Percentiles rank a stretch among this genome's conserved stretches.
Evolutionary conservation across 495 filamentous ascomycete species (phyloP).

Genomic region (Aspergillus steynii): DNA sequence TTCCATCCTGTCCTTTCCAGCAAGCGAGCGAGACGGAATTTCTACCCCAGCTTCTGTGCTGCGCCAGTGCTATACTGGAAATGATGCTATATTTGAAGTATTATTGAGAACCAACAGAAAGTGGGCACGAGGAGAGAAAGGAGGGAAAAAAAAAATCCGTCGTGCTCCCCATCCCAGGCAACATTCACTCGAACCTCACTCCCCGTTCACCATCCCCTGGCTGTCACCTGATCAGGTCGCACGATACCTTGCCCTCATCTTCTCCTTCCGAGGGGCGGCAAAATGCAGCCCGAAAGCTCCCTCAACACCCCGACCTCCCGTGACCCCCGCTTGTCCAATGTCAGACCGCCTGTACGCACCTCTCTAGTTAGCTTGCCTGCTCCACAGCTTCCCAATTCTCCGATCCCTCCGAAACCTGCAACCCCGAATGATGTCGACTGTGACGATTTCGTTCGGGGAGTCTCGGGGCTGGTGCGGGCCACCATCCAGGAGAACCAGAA

Average conservation of each 20-base stretch:
- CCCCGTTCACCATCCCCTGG: neutral
- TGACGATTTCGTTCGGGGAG: slow-evolving; percentile 17
- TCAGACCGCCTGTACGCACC: neutral
- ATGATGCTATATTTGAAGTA: too few species aligned
- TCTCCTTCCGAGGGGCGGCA: neutral
- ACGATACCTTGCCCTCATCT: neutral
- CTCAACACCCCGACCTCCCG: neutral
- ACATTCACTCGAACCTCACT: too few species aligned
- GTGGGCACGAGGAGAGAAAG: too few species aligned
- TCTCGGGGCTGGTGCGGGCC: slow-evolving; percentile 25
- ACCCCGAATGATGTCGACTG: neutral
- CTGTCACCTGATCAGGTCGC: neutral
- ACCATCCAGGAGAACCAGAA: slow-evolving; percentile 12
- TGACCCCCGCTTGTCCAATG: neutral
- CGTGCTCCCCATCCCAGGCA: too few species aligned
- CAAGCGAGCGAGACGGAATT: neutral
- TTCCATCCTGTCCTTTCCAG: neutral
- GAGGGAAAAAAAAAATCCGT: too few species aligned
- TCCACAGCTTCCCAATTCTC: neutral
- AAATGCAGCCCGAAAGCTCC: neutral
- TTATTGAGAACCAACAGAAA: too few species aligned
- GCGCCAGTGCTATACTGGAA: too few species aligned
- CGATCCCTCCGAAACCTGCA: neutral
- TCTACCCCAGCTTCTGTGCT: too few species aligned
- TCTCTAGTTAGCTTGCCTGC: neutral